Evolutionary conservation across 176 grass and related monocot species (phyloP).

Genomic region (Cocos nucifera): DNA sequence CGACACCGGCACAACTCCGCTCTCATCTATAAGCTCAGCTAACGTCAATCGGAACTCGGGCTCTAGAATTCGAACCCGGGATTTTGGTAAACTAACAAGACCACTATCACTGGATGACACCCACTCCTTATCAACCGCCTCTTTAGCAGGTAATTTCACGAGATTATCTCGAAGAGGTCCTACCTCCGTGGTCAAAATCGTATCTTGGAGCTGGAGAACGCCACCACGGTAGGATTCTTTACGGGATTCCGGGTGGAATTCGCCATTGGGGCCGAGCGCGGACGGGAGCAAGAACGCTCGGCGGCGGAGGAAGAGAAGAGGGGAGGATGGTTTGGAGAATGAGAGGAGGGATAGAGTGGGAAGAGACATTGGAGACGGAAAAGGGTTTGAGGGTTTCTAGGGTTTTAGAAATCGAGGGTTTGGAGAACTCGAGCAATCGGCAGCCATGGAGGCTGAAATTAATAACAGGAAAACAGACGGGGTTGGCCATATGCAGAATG

Average conservation of each 20-base stretch:
- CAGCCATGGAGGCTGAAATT: too few relatives aligned
- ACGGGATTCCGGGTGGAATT: constrained; percentile 57
- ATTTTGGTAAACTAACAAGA: constrained; percentile 30
- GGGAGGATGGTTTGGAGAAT: constrained; percentile 24
- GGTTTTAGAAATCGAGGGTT: too few relatives aligned
- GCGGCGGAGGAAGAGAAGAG: constrained; percentile 3
- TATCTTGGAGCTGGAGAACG: constrained; percentile 44
- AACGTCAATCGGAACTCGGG: constrained; percentile 80
- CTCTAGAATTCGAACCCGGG: constrained; percentile 31
- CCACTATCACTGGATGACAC: constrained; percentile 25
- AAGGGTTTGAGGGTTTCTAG: constrained; percentile 3
- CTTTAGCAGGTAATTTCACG: background rate
- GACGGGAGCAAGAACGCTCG: constrained; percentile 8
- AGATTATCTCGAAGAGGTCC: background rate
- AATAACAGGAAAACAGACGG: too few relatives aligned
- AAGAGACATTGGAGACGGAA: background rate
- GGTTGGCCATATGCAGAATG: too few relatives aligned
- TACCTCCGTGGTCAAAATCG: constrained; percentile 30
- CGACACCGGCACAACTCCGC: constrained; percentile 73
- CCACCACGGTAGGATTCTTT: constrained; percentile 66
- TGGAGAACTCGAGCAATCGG: too few relatives aligned
- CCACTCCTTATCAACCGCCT: constrained; percentile 5
- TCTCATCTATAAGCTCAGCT: constrained; percentile 89
- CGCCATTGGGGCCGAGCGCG: constrained; percentile 9
- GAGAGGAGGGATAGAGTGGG: constrained; percentile 23